Evolutionary conservation across 306 rosid species (phyloP), one percentile per base, ranked within the genome.

Genomic region (Sophora flavescens): DNA sequence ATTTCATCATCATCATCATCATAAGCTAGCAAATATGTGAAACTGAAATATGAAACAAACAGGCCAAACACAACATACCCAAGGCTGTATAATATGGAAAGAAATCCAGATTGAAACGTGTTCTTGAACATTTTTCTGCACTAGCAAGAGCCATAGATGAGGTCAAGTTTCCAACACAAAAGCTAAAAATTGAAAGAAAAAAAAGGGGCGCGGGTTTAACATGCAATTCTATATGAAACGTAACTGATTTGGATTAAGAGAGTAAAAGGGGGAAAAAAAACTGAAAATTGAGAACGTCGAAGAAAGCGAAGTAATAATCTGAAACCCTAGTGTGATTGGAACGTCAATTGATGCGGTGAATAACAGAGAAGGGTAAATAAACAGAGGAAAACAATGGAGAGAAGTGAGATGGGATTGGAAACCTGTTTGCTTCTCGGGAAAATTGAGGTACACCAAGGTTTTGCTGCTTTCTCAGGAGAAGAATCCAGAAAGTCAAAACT

Each of bases 101-200:
- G 93, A 77, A 95, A 95, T 53, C 97, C 97, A 82, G 97, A 95
- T 78, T 95, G 99, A 81, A 95, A 95, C 8, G 97, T 95, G 88
- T 95, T 95, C 88, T 95, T 95, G 81, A 95, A 95, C 98, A 95
- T 95, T 61, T 72, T 75, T 87, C 70, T 70, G 82, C 69, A 77
- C 68, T 4, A 16, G 58, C 35, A 53, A 50, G 74, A 87, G 58
- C 77, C 74, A 81, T 70, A 70, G 6, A 44, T 6, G 22, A 70
- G 47, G 33, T 2, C 44, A 45, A 66, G 6, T 13, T 44, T 52
- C 38, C 48, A 28, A 30, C 8, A 53, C 52, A 58, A 72, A 68
- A 53, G 22, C 1, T 17, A 57, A 57, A 7, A 18, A 2, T 35
- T 16, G 47, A 10, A 36, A n/a, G n/a, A n/a, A 13, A 13, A 33